Percentiles rank a stretch among this genome's conserved stretches.
Evolutionary conservation across 805 yeast genomes (phyloP).

Genomic region (Yamadazyma akitaensis): DNA sequence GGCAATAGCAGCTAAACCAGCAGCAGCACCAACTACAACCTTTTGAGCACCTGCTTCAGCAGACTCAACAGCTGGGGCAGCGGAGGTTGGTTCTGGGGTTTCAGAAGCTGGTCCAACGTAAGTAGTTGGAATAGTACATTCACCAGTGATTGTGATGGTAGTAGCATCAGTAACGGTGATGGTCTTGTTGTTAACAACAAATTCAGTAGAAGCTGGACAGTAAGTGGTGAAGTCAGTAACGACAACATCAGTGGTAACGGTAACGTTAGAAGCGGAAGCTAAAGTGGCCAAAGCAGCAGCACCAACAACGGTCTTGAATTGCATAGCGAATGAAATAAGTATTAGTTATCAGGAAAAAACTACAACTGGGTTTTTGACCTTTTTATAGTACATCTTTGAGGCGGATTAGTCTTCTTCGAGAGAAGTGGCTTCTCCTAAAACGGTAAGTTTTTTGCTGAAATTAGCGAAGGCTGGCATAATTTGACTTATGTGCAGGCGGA

Average conservation of each 20-base stretch:
- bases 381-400: constrained; percentile 2
- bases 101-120: constrained; percentile 25
- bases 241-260: constrained; percentile 51
- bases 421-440: constrained; percentile 2
- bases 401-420: background rate
- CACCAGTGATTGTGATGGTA: constrained; percentile 82
- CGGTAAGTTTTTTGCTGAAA: constrained; percentile 3
- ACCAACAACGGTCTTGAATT: constrained; percentile 33
- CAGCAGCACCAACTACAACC: constrained; percentile 48
- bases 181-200: constrained; percentile 64
- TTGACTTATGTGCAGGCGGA: background rate
- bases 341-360: constrained; percentile 4
- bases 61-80: constrained; percentile 25
- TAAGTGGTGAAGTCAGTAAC: constrained; percentile 70
- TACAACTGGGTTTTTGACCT: background rate
- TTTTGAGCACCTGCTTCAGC: constrained; percentile 38
- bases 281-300: constrained; percentile 43
- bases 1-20: constrained; percentile 51
- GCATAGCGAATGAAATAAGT: constrained; percentile 24
- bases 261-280: constrained; percentile 44
- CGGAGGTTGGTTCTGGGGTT: constrained; percentile 13
- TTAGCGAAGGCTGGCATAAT: background rate
- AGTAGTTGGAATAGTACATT: constrained; percentile 67
- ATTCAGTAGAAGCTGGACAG: constrained; percentile 74
- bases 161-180: constrained; percentile 75